phyloP scores from a whole-genome alignment of 1,139 yeast species.

The Kodamaea arcana region DNA sequence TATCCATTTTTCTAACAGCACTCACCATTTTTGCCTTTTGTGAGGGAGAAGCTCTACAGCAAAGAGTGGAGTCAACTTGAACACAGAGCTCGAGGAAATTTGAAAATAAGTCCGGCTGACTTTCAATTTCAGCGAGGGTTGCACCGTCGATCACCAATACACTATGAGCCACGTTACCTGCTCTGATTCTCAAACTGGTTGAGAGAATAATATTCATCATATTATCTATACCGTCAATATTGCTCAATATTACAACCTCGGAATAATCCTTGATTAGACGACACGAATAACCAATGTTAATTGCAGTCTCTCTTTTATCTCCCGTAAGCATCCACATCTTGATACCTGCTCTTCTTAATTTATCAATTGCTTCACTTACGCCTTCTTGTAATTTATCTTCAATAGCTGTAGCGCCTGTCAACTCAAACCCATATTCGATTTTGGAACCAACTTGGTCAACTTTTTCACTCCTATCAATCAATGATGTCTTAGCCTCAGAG shows the following conservation, averaged over 20 bases:
- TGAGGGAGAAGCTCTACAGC: slow-evolving; percentile 96
- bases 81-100: slow-evolving; percentile 81
- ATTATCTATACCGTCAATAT: slow-evolving; percentile 50
- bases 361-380: slow-evolving; percentile 90
- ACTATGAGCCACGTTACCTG: slow-evolving; percentile 82
- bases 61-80: slow-evolving; percentile 83
- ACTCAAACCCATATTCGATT: slow-evolving; percentile 62
- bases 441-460: slow-evolving; percentile 71
- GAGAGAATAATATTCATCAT: slow-evolving; percentile 55
- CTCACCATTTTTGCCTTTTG: slow-evolving; percentile 91
- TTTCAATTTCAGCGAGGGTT: slow-evolving; percentile 69
- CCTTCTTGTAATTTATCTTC: slow-evolving; percentile 97
- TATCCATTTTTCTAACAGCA: slow-evolving; percentile 64
- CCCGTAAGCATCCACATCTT: slow-evolving; percentile 98
- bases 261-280: slow-evolving; percentile 90
- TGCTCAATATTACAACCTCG: slow-evolving; percentile 71
- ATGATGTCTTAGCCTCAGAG: slow-evolving; percentile 71
- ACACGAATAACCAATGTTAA: slow-evolving; percentile 94
- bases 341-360: slow-evolving; percentile 87
- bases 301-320: slow-evolving; percentile 96
- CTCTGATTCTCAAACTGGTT: slow-evolving; percentile 55
- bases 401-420: slow-evolving; percentile 92
- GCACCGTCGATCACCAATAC: slow-evolving; percentile 93
- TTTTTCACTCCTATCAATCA: slow-evolving; percentile 59
- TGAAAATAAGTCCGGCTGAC: slow-evolving; percentile 65